Evolutionary conservation across 805 yeast genomes (phyloP).

Genomic region (Barnettozyma sp.): DNA sequence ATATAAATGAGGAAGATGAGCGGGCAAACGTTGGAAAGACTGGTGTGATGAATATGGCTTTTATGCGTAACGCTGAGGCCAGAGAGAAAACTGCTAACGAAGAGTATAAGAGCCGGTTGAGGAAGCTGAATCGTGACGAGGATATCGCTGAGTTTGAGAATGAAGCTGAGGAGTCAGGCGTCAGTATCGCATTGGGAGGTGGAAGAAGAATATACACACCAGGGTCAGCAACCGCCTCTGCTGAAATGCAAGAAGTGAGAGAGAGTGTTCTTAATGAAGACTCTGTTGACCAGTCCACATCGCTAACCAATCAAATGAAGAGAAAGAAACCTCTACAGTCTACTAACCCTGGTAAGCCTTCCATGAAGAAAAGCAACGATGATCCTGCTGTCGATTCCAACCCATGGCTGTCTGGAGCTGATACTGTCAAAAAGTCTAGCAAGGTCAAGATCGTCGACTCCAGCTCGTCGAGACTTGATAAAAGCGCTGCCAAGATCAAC

Average conservation of each 20-base stretch:
- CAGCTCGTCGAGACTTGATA: conserved; percentile 42
- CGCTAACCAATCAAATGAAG: conserved; percentile 36
- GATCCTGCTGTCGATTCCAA: conserved; percentile 28
- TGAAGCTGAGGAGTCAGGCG: conserved; percentile 31
- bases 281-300: conserved; percentile 43
- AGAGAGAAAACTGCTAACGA: conserved; percentile 54
- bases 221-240: conserved; percentile 24
- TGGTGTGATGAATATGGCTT: conserved; percentile 93
- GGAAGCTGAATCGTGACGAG: conserved; percentile 40
- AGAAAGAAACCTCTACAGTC: conserved; percentile 8
- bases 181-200: conserved; percentile 48
- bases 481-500: conserved; percentile 30
- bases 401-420: conserved; percentile 44
- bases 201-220: conserved; percentile 85
- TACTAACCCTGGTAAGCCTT: conserved; percentile 9
- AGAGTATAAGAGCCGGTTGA: conserved; percentile 44
- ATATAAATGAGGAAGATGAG: conserved; percentile 27
- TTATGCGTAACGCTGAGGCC: conserved; percentile 86
- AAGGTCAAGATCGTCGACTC: conserved; percentile 43
- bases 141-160: conserved; percentile 35
- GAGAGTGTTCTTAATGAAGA: conserved; percentile 36
- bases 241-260: conserved; percentile 31
- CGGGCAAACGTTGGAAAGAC: conserved; percentile 56
- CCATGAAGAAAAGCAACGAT: conserved; percentile 4
- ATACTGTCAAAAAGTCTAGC: conserved; percentile 33